phyloP scores from a whole-genome alignment of 1,284 basidiomycete genomes.

The Cronartium ribicola region DNA sequence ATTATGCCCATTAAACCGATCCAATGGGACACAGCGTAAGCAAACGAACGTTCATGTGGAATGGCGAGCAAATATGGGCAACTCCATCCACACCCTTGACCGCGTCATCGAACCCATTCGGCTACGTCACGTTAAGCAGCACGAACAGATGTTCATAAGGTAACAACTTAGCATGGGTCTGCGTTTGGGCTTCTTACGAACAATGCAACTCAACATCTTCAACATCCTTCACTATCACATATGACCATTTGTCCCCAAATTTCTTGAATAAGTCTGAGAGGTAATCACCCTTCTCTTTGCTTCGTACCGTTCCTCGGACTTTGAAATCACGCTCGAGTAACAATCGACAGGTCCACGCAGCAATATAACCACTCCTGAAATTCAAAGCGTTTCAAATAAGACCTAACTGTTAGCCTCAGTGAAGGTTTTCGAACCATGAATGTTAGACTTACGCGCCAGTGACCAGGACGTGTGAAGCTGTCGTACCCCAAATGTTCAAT shows the following conservation, averaged over 20 bases:
- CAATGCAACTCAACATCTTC: conserved; percentile 45
- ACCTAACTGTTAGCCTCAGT: too few species aligned
- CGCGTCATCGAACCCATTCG: conserved; percentile 52
- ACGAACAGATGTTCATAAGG: neutral
- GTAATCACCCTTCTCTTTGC: conserved; percentile 53
- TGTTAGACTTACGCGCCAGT: conserved; percentile 1
- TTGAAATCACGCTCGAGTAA: conserved; percentile 50
- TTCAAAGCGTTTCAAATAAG: neutral
- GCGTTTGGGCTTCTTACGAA: neutral
- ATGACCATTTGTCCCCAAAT: conserved; percentile 46
- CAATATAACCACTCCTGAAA: conserved; percentile 47
- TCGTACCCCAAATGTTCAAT: neutral
- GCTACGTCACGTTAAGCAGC: neutral
- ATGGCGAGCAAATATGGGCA: conserved; percentile 42
- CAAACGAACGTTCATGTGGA: conserved; percentile 2
- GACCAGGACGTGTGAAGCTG: conserved; percentile 3
- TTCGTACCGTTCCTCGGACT: conserved; percentile 54
- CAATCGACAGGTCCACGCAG: conserved; percentile 48
- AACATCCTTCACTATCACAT: conserved; percentile 52
- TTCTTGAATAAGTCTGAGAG: conserved; percentile 50
- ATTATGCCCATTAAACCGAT: too few species aligned
- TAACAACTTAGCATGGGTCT: neutral
- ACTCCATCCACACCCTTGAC: conserved; percentile 53
- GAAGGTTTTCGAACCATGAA: neutral
- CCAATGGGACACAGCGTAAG: too few species aligned